Evolutionary conservation across 1,284 basidiomycete genomes (phyloP), one percentile per base, ranked within the genome.

Genomic region (Blastosporella zonata): DNA sequence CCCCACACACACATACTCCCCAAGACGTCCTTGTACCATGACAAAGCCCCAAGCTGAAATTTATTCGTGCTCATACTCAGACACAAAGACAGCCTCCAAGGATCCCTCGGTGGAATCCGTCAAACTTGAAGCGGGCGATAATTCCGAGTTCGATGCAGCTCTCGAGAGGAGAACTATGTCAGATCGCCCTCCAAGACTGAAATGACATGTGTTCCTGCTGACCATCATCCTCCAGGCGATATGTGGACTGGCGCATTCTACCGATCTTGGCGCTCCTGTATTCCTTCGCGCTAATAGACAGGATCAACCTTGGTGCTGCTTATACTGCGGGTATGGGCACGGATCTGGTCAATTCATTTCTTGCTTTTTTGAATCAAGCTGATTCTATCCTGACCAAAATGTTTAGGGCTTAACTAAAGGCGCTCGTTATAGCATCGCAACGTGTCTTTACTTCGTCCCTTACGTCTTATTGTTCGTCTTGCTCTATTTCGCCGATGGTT

Each of bases 251-350:
- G 59, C 65, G 71, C 27, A 67, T 74, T 37, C 61, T 75, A 10
- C 72, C 73, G 2, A 52, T 75, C 8, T 61, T 75, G 6, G 65
- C 67, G 2, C 37, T 72, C 35, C 58, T 73, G 9, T 72, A 71
- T 51, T 64, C 72, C 10, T 68, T 74, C 46, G 65, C 71, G 10
- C 55, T 73, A 35, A 70, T 74, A 50, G 73, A 74, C 56, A 63
- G 73, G 56, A 67, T 69, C 48, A 74, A 74, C 53, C 59, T 74
- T 43, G 72, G 71, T 20, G 66, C 67, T 18, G 73, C 73, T 15
- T 66, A 67, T 40, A 70, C 68, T 18, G 71, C 71, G 29, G 72
- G 71, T 34, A 73, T 75, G 72, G 69, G 67, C 12, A 54, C 51
- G 23, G 71, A 70, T 46, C 55, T 75, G 50, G 72, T 74, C 44